Evolutionary conservation across 352 stramenopile species (phyloP), one percentile per base, ranked within the genome.

Genomic region (Globisporangium acanthophoron): DNA sequence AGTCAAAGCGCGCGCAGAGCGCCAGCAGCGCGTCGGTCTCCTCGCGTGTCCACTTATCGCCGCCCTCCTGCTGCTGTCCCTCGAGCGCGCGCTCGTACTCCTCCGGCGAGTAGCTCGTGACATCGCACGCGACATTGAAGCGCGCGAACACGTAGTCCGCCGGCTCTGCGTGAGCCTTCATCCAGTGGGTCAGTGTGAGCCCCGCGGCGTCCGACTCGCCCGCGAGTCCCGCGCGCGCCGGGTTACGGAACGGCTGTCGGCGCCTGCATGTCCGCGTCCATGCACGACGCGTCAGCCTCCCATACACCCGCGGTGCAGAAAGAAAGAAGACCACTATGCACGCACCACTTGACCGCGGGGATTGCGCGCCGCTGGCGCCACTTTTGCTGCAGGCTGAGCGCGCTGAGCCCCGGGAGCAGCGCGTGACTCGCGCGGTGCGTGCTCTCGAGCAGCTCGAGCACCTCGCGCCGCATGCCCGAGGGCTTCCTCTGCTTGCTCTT

Each of bases 101-200:
- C 9, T 85, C 69, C 6, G 76, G 66, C 11, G 75, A 74, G 58
- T 76, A 90, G 13, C 59, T 71, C 12, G 71, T 72, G 0, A 78
- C 67, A 3, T 85, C 69, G 52, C 70, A 75, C 54, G 74, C 74
- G 27, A 88, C 67, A 44, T 90, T 90, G 54, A 88, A 90, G 20
- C 77, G 66, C 12, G 80, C 70, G 46, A 90, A 88, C 41, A 86
- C 73, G 66, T 90, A 90, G 49, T 86, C 77, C 5, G 74, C 66
- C 27, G 71, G 64, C 33, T 82, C 74, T 15, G 81, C 4, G 13
- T 83, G 71, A 16, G 76, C 73, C 46, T 90, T 90, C 39, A 71
- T 73, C 80, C 80, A 90, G 64, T 88, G 80, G 1, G 60, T 70
- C 33, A 90, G 67, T 52, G 75, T 73, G 1, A 90, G 67, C 1